phyloP scores from a whole-genome alignment of 306 rosid species.

The Calophaca sinica region DNA sequence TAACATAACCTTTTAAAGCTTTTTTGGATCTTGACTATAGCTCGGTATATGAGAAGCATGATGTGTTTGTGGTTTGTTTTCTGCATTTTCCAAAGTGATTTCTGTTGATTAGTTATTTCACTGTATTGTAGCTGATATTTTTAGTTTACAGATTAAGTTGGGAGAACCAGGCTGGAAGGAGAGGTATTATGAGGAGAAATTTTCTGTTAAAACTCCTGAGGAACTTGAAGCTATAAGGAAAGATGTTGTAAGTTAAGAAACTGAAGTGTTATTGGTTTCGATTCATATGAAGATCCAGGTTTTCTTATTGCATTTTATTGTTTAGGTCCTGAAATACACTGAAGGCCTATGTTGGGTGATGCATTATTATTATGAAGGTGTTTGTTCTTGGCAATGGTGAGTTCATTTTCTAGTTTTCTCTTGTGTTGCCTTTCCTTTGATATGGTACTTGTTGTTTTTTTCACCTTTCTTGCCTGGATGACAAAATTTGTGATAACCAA shows the following conservation, averaged over 20 bases:
- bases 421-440: conserved; percentile 30
- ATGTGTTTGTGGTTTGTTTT: not conserved
- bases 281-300: conserved; percentile 35
- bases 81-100: not conserved
- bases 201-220: conserved; percentile 80
- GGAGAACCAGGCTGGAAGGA: conserved; percentile 97
- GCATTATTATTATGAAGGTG: conserved; percentile 98
- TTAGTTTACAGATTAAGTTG: conserved; percentile 71
- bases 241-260: conserved; percentile 82
- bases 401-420: conserved; percentile 44
- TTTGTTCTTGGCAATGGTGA: conserved; percentile 98
- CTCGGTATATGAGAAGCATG: conserved; percentile 6
- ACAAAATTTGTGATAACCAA: conserved; percentile 5
- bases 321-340: conserved; percentile 88
- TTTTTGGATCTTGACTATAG: conserved; percentile 18
- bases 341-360: conserved; percentile 99
- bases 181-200: conserved; percentile 92
- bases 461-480: not conserved
- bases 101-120: conserved; percentile 6
- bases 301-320: conserved; percentile 40
- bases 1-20: not conserved
- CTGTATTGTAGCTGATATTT: conserved; percentile 6
- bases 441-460: conserved; percentile 1
- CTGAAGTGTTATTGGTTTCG: conserved; percentile 38
- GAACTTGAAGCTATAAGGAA: conserved; percentile 80